A percentile compares a stretch with the other conserved stretches of the same genome.
Conservation (phyloP, 192 early-diverging fungal species). For the Entomortierella chlamydospora region DNA sequence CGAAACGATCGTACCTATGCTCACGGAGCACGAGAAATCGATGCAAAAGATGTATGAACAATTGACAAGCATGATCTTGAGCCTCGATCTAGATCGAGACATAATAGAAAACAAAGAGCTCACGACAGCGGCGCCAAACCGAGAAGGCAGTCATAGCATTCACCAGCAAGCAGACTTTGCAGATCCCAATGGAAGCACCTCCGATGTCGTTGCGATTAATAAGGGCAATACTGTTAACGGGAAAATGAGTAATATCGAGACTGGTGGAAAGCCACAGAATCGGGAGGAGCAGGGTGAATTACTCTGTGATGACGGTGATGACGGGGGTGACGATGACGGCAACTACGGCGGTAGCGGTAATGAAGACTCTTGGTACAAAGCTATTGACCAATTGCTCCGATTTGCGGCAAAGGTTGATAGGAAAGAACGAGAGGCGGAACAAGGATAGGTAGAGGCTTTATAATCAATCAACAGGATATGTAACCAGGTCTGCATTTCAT, state of each 20-base stretch:
- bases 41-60: conserved; percentile 30
- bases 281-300: too few relatives aligned
- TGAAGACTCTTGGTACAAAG: neutral
- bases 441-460: neutral
- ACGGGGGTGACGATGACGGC: neutral
- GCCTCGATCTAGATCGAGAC: conserved; percentile 15
- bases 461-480: conserved; percentile 4
- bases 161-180: neutral
- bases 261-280: too few relatives aligned
- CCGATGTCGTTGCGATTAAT: too few relatives aligned
- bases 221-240: too few relatives aligned
- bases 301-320: neutral
- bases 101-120: neutral
- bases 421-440: neutral
- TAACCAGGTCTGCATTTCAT: too few relatives aligned
- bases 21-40: conserved; percentile 14
- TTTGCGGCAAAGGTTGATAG: neutral
- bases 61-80: conserved; percentile 15
- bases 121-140: neutral
- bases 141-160: neutral
- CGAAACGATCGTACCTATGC: conserved; percentile 26
- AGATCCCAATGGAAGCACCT: too few relatives aligned
- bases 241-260: too few relatives aligned
- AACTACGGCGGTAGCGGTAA: neutral
- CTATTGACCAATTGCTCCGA: neutral